Evolutionary conservation across 2,329 filamentous ascomycete species (phyloP), one percentile per base, ranked within the genome.

Genomic region (Hymenoscyphus fraxineus): DNA sequence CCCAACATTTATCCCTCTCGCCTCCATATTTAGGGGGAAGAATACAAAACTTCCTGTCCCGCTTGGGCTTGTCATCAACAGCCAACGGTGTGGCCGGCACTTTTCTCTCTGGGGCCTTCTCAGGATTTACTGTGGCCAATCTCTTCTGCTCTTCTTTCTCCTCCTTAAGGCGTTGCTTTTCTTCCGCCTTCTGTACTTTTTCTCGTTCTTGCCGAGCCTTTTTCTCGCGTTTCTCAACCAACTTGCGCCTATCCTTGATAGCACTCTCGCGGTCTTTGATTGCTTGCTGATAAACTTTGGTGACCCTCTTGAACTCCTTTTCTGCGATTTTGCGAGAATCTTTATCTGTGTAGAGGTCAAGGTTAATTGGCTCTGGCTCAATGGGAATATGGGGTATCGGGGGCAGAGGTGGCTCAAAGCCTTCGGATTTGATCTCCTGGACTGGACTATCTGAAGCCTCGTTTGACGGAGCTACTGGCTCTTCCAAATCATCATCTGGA

Each of bases 11-110:
- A 74, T 96, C 92, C 55, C 81, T 78, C 65, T 81, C 79, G 6
- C 86, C 87, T 61, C 81, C 75, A 56, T 76, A 78, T 64, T 80
- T 80, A 22, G 80, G 77, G 0, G 90, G 92, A 2, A 94, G 77
- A 70, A 88, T 86, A 77, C 92, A 95, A 76, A 97, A 97, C 72
- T 91, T 94, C 69, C 77, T 79, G 39, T 74, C 72, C 59, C 72
- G 71, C 63, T 72, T 75, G 66, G 62, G 72, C 72, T 72, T 77
- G 10, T 68, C 59, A 38, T 68, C 64, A 32, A 68, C 63, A 1
- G 51, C 58, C 6, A 67, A 65, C 22, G 66, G 61, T n/a, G 69
- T 47, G 9, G 62, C 54, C 5, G 65, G 68, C n/a, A 51, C 59
- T 38, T 67, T 63, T 40, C 66, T 67, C 19, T 67, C 62, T 22